phyloP scores from a whole-genome alignment of 1,139 yeast species.

The Geotrichum histeridarum region DNA sequence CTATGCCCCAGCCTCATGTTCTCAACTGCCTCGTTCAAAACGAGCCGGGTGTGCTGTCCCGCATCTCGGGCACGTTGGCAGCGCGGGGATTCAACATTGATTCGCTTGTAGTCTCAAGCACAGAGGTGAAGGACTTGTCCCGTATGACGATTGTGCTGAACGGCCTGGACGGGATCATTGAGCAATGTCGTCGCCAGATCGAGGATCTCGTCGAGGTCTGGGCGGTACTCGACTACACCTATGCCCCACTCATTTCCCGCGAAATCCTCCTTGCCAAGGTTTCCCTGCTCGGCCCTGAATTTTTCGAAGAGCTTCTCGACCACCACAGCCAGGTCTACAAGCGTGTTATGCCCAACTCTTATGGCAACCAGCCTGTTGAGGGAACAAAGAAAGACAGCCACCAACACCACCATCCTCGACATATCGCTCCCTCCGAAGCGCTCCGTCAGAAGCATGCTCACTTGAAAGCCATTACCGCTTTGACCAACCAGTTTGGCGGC shows the following conservation, averaged over 20 bases:
- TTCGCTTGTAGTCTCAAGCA: conserved; percentile 91
- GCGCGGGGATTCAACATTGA: conserved; percentile 98
- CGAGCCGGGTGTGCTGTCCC: conserved; percentile 95
- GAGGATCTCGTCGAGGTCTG: conserved; percentile 97
- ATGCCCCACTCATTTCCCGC: conserved; percentile 83
- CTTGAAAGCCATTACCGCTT: conserved; percentile 72
- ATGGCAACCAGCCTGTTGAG: conserved; percentile 19
- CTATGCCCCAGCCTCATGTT: conserved; percentile 81
- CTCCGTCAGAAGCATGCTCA: conserved; percentile 90
- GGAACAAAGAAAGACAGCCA: conserved; percentile 26
- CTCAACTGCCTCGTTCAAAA: conserved; percentile 95
- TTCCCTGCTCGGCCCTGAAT: conserved; percentile 91
- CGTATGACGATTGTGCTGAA: conserved; percentile 94
- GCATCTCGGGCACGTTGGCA: conserved; percentile 91
- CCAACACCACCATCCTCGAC: conserved; percentile 66
- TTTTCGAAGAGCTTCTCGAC: conserved; percentile 88
- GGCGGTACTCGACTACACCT: conserved; percentile 91
- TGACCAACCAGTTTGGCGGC: conserved; percentile 87
- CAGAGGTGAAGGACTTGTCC: conserved; percentile 91
- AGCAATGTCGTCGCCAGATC: conserved; percentile 97
- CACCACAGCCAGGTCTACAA: conserved; percentile 58
- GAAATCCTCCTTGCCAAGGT: conserved; percentile 88
- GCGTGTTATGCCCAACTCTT: conserved; percentile 39
- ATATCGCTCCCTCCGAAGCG: conserved; percentile 86
- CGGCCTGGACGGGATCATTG: conserved; percentile 94